Base-by-base conservation (phyloP, 2,329 filamentous ascomycete species). In the Ceratocystis eucalypticola region DNA sequence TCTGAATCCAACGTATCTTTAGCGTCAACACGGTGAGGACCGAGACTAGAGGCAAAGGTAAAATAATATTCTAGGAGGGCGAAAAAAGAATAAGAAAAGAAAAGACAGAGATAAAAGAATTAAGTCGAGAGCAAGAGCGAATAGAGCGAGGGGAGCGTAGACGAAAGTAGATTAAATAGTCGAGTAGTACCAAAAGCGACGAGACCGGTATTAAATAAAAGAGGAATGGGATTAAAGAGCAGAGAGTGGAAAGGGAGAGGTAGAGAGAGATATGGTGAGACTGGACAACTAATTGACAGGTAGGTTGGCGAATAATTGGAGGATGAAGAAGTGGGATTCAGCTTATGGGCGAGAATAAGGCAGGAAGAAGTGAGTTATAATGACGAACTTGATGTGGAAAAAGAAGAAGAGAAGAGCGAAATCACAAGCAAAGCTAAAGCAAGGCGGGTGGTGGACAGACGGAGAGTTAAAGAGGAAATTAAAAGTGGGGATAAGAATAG, bases 381-480 rank as follows among this genome's bases (percentile, higher is more conserved):
- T 59, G 55, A 59, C 61, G 61, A 62, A 44, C 22, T 22, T 46
- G 59, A 10, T 50, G n/a, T 10, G 33, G 37, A 12, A 41, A 41
- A 41, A 41, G 37, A 41, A 41, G 37, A 41, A 46, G 28, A 59
- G 55, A 59, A 59, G 15, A 59, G 33, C 44, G 50, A 28, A n/a
- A n/a, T 30, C 55, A 28, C 12, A 59, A 37, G 30, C 55, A 41
- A 41, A 15, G 37, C 37, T 41, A 41, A 41, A 41, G 3, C 12
- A 41, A 41, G 37, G 37, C 37, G 37, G 28, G 55, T 59, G 28
- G 55, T 59, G 55, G 55, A 37, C 55, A 25, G 25, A 20, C 33
- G 55, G 37, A 41, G 37, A 41, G 55, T 59, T 62, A 50, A 48
- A 63, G 61, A 63, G 61, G 61, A 63, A 63, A 63, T 33, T 8